phyloP scores from a whole-genome alignment of 225 moss, liverwort and hornwort species.

The Sphagnum tenellum region DNA sequence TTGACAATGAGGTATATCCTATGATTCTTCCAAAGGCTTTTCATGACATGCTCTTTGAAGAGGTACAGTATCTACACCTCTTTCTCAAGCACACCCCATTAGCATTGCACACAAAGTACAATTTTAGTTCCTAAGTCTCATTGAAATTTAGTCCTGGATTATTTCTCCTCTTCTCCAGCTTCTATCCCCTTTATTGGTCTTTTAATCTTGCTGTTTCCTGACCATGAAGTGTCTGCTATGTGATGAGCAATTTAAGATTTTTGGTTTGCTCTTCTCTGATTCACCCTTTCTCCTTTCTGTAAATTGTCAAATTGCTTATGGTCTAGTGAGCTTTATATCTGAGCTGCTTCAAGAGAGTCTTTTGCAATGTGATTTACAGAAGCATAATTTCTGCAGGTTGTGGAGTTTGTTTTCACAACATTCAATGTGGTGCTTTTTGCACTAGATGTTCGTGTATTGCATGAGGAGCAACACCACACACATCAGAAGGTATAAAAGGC shows the following conservation, averaged over 20 bases:
- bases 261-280: not conserved
- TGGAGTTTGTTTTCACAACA: constrained; percentile 42
- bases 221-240: no score
- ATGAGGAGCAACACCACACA: constrained; percentile 10
- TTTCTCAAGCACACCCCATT: not conserved
- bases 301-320: not conserved
- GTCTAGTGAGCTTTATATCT: not conserved
- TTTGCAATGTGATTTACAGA: not conserved
- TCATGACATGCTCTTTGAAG: constrained; percentile 58
- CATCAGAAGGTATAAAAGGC: constrained; percentile 23
- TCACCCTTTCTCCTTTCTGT: not conserved
- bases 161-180: not conserved
- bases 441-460: constrained; percentile 48
- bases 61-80: constrained; percentile 24
- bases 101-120: not conserved
- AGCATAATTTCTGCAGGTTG: constrained; percentile 27
- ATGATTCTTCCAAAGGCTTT: constrained; percentile 70
- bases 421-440: constrained; percentile 71
- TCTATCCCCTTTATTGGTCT: not conserved
- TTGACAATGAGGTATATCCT: constrained; percentile 83
- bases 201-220: no score
- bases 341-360: no score
- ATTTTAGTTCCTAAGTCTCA: no score
- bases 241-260: no score
- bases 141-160: not conserved